phyloP scores from a whole-genome alignment of 345 rosid species.

The Salix arbutifolia region DNA sequence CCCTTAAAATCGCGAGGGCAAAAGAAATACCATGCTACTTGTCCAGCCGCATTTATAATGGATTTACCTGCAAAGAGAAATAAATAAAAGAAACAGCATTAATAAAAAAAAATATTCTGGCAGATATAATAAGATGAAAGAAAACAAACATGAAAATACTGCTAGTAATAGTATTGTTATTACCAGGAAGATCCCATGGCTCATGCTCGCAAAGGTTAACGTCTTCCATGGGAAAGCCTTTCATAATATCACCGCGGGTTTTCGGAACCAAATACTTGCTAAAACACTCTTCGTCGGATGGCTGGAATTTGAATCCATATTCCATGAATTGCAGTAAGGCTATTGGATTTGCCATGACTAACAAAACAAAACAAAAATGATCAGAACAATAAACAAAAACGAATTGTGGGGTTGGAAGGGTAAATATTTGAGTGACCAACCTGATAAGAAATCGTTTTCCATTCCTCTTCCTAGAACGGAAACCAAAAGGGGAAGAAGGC shows the following conservation, averaged over 20 bases:
- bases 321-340: not conserved
- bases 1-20: not conserved
- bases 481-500: too few species aligned
- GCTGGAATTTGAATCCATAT: slow-evolving; percentile 32
- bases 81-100: not conserved
- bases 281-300: slow-evolving; percentile 39
- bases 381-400: not conserved
- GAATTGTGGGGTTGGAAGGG: not conserved
- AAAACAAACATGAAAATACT: not conserved
- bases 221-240: slow-evolving; percentile 20
- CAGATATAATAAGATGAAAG: not conserved
- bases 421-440: not conserved
- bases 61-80: not conserved
- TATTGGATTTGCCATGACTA: not conserved
- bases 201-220: slow-evolving; percentile 34
- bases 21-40: not conserved
- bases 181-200: slow-evolving; percentile 50
- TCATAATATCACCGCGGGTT: not conserved
- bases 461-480: not conserved
- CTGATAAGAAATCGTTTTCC: not conserved
- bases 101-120: not conserved
- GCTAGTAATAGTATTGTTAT: not conserved
- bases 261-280: slow-evolving; percentile 19
- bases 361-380: not conserved
- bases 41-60: slow-evolving; percentile 1